Evolutionary conservation across 352 stramenopile species (phyloP), one percentile per base, ranked within the genome.

Genomic region (Pythium pyrilobum): DNA sequence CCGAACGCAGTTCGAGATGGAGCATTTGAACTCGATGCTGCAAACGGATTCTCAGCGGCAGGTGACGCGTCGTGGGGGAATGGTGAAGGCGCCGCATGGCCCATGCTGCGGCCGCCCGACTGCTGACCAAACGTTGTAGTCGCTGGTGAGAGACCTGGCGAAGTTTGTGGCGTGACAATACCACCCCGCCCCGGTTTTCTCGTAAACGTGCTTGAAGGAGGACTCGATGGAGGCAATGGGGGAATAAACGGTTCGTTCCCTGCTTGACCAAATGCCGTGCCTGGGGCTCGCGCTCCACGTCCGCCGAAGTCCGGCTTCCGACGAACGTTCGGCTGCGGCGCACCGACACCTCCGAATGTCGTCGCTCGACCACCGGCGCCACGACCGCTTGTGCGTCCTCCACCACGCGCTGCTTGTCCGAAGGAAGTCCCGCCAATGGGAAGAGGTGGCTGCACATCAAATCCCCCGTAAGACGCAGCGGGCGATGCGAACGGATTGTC

Each of bases 241-340:
- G 59, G 59, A 21, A 59, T 32, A 38, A 64, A 49, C 11, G 41
- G 15, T 8, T 46, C 40, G 3, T 39, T 24, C 31, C 28, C 31
- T 15, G 32, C 24, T 8, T 63, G 56, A 38, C 59, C 52, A 29
- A 66, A 66, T 16, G 45, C 44, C 4, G 58, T 66, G 24, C 27
- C 29, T 12, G 33, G 23, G 16, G 49, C 24, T 32, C 56, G 34
- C 0, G 43, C 13, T 37, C 43, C 57, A 15, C 57, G 57, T 24
- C 57, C 57, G 11, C 57, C 57, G n/a, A 38, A 40, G 20, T 66
- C 57, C 4, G 47, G 45, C n/a, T 50, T 52, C 10, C 57, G 49
- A 37, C 57, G 50, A 38, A 57, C 53, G n/a, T 63, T 66, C 21
- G 57, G 57, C 25, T 57, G 57, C 10, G 43, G 41, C 20, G 29